Percentiles rank a stretch among this genome's conserved stretches.
Evolutionary conservation across 2,329 filamentous ascomycete species (phyloP).

Genomic region (Dactylella cylindrospora): DNA sequence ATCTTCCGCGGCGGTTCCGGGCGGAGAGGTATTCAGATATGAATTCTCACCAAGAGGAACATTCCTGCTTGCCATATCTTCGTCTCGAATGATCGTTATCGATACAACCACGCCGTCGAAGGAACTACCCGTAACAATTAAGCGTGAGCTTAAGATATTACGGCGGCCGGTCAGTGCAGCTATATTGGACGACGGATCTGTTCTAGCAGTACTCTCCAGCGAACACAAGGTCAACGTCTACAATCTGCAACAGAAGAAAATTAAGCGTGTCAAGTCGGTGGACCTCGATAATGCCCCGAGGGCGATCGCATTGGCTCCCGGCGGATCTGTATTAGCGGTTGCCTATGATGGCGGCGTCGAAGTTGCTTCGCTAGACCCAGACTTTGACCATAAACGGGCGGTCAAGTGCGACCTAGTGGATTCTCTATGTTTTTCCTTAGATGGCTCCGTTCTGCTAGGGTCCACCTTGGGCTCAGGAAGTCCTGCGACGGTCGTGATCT

Average conservation of each 20-base stretch:
- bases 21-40: conserved; percentile 83
- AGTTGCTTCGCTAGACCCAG: conserved; percentile 70
- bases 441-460: conserved; percentile 75
- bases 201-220: conserved; percentile 76
- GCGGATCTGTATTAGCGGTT: conserved; percentile 76
- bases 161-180: conserved; percentile 74
- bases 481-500: conserved; percentile 73
- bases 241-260: conserved; percentile 65
- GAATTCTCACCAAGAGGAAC: conserved; percentile 74
- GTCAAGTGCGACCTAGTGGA: conserved; percentile 79
- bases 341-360: conserved; percentile 89
- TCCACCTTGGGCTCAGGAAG: conserved; percentile 67
- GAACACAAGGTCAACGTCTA: conserved; percentile 88
- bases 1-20: conserved; percentile 75
- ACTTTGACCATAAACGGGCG: conserved; percentile 66
- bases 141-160: conserved; percentile 76
- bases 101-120: conserved; percentile 61
- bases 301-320: conserved; percentile 77
- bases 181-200: conserved; percentile 73
- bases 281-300: conserved; percentile 76
- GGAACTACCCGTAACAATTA: conserved; percentile 59
- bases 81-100: conserved; percentile 78
- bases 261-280: conserved; percentile 71
- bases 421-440: conserved; percentile 71
- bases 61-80: conserved; percentile 77